phyloP scores from a whole-genome alignment of 78 protist genomes.

The Guillardia theta region DNA sequence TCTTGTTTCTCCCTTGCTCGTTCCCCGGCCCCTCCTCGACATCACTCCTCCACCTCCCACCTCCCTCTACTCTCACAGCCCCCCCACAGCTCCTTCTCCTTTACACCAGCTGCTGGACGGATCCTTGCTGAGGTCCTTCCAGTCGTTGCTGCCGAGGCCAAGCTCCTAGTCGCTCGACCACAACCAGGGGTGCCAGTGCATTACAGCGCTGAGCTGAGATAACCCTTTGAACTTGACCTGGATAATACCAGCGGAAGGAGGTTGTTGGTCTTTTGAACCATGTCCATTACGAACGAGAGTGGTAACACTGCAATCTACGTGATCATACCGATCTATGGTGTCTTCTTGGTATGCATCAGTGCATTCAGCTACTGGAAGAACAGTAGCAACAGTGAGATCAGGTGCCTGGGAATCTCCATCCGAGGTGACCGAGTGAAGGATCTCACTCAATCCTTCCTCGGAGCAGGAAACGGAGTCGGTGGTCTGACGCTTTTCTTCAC shows the following conservation, averaged over 20 bases:
- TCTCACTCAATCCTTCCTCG: background rate
- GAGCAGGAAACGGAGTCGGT: background rate
- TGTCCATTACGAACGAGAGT: background rate
- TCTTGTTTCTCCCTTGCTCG: no score
- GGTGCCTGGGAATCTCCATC: background rate
- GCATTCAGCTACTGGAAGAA: background rate
- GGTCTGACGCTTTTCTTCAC: background rate
- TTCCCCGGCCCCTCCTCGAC: no score
- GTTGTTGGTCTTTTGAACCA: background rate
- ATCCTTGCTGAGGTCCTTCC: no score
- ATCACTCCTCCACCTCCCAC: no score
- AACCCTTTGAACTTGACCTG: constrained; percentile 3
- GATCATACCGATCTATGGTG: background rate
- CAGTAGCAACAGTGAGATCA: background rate
- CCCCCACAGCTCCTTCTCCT: no score
- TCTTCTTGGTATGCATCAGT: background rate
- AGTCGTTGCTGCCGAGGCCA: no score
- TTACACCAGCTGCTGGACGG: no score
- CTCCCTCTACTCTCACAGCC: no score
- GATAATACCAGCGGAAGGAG: constrained; percentile 6
- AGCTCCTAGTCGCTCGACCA: no score
- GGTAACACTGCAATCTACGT: background rate
- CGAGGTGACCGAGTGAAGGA: background rate
- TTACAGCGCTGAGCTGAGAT: background rate
- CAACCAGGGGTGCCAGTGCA: no score